Conservation (phyloP, 768 basidiomycete genomes). For the Russula sp. region DNA sequence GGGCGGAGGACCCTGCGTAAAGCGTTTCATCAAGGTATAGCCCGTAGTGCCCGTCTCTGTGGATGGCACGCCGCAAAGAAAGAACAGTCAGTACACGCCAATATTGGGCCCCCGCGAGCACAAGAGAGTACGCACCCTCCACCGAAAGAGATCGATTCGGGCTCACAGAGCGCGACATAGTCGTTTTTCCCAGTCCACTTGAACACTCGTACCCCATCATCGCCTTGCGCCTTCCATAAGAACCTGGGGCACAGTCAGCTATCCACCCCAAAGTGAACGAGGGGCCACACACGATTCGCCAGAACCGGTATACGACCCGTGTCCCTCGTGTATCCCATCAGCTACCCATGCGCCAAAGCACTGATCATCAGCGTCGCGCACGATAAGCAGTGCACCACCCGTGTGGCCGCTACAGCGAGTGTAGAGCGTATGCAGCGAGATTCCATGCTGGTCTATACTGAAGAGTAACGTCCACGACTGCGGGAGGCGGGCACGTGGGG, state of each 20-base stretch:
- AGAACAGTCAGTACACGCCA: slow-evolving; percentile 6
- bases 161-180: slow-evolving; percentile 83
- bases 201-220: slow-evolving; percentile 49
- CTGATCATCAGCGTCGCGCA: slow-evolving; percentile 55
- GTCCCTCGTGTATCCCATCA: slow-evolving; percentile 56
- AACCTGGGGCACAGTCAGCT: slow-evolving; percentile 43
- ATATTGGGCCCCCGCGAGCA: neutral
- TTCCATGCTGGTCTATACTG: slow-evolving; percentile 92
- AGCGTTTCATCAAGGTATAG: slow-evolving; percentile 81
- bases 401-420: slow-evolving; percentile 43
- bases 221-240: slow-evolving; percentile 55
- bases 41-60: slow-evolving; percentile 80
- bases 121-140: slow-evolving; percentile 55
- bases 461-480: slow-evolving; percentile 73
- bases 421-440: slow-evolving; percentile 86
- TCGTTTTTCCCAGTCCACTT: slow-evolving; percentile 85
- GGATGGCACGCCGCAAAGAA: neutral
- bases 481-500: slow-evolving; percentile 65
- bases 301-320: slow-evolving; percentile 69
- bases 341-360: slow-evolving; percentile 82
- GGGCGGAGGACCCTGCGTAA: slow-evolving; percentile 74
- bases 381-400: slow-evolving; percentile 50
- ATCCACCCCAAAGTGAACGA: too few species aligned
- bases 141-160: slow-evolving; percentile 76
- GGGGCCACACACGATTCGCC: slow-evolving; percentile 67